phyloP scores from a whole-genome alignment of 148 eudicot genomes.

The Chenopodium formosanum region DNA sequence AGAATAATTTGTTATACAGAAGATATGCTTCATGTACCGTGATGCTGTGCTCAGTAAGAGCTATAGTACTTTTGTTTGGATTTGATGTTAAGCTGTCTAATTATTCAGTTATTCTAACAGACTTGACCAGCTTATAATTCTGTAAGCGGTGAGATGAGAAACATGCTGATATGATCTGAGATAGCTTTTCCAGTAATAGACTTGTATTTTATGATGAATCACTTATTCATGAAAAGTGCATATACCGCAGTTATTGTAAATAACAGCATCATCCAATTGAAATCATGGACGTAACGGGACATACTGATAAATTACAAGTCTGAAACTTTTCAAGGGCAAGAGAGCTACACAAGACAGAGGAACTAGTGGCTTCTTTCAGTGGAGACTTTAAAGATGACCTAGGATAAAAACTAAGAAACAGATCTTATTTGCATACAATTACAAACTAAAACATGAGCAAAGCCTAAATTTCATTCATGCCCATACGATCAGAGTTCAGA shows the following conservation, averaged over 20 bases:
- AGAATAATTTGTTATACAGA: background rate
- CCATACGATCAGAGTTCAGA: slow-evolving; percentile 45
- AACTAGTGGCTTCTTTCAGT: background rate
- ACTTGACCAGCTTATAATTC: background rate
- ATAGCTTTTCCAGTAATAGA: background rate
- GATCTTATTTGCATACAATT: background rate
- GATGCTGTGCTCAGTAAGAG: background rate
- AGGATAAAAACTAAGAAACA: background rate
- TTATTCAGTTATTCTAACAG: no score
- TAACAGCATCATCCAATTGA: background rate
- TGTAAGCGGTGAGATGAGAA: background rate
- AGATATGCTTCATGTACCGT: background rate
- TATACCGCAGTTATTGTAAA: background rate
- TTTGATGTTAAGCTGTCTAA: background rate
- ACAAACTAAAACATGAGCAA: background rate
- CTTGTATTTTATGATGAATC: background rate
- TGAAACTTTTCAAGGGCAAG: background rate
- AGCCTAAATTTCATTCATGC: background rate
- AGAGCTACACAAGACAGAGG: background rate
- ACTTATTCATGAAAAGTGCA: background rate
- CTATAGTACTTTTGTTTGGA: background rate
- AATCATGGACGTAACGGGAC: no score
- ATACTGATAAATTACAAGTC: background rate
- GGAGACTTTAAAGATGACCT: background rate
- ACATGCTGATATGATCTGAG: background rate